Percentiles rank a stretch among this genome's conserved stretches.
Evolutionary conservation across 2,329 filamentous ascomycete species (phyloP).

Genomic region (Ophiocordyceps camponoti-floridani): DNA sequence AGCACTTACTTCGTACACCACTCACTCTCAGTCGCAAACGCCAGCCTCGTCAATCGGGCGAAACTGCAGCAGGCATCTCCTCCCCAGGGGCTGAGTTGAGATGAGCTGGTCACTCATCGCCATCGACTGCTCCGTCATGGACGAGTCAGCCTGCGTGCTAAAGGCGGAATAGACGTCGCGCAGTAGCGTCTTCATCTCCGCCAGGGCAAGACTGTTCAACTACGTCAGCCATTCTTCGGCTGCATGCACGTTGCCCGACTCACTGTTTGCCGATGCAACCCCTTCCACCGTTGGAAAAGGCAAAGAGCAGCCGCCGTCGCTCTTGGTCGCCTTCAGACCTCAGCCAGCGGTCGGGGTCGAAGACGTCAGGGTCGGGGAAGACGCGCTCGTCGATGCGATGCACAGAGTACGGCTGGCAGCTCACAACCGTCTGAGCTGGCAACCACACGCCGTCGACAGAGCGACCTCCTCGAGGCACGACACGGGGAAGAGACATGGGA

Average conservation of each 20-base stretch:
- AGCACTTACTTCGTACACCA: too few species aligned
- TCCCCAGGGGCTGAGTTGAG: conserved; percentile 41
- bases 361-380: conserved; percentile 62
- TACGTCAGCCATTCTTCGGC: background rate
- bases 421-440: conserved; percentile 36
- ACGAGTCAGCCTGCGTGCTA: conserved; percentile 32
- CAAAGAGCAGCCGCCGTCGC: conserved; percentile 42
- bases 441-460: conserved; percentile 35
- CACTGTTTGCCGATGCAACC: conserved; percentile 52
- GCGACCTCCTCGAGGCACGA: conserved; percentile 35
- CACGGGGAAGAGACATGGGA: conserved; percentile 47
- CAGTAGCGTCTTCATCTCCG: conserved; percentile 50
- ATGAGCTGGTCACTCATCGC: conserved; percentile 50
- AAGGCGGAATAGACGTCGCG: conserved; percentile 43
- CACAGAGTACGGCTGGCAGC: conserved; percentile 42
- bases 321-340: conserved; percentile 56
- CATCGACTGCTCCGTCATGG: conserved; percentile 40
- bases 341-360: conserved; percentile 73
- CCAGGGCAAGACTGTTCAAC: conserved; percentile 31
- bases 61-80: conserved; percentile 38
- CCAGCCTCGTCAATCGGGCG: conserved; percentile 11
- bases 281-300: conserved; percentile 46
- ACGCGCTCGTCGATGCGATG: conserved; percentile 43
- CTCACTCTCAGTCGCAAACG: background rate
- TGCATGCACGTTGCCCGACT: conserved; percentile 14